Conservation (phyloP, 225 moss, liverwort and hornwort species). For the Physcomitrium patens region DNA sequence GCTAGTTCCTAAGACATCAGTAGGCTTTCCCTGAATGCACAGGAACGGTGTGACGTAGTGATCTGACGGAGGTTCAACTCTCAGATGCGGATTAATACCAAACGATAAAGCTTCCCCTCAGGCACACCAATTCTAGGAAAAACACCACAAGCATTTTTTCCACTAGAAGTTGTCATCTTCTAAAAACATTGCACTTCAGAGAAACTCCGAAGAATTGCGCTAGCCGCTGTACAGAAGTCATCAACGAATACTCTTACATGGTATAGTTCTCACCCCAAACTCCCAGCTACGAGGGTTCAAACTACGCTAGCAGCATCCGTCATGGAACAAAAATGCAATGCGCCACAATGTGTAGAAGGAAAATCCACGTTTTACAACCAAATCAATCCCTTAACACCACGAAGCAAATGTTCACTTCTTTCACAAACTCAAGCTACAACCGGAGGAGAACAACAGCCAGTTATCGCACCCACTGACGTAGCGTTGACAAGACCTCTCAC, state of each 20-base stretch:
- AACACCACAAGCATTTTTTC: not conserved
- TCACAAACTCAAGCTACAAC: conserved; percentile 5
- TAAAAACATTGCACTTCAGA: not conserved
- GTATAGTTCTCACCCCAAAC: conserved; percentile 10
- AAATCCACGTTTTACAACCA: conserved; percentile 22
- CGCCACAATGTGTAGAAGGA: conserved; percentile 7
- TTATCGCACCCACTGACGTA: not conserved
- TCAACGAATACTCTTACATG: not conserved
- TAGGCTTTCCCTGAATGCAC: too few species aligned
- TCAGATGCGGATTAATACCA: not conserved
- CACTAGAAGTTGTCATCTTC: not conserved
- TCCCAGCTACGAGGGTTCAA: not conserved
- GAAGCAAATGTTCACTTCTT: not conserved
- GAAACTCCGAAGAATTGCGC: conserved; percentile 6
- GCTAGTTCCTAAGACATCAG: too few species aligned
- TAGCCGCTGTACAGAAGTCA: not conserved
- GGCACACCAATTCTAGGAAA: not conserved
- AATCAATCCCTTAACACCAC: conserved; percentile 14
- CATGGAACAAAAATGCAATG: not conserved
- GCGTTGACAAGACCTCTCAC: not conserved
- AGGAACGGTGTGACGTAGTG: too few species aligned
- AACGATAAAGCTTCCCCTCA: conserved; percentile 4
- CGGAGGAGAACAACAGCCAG: not conserved
- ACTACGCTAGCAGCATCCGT: conserved; percentile 7
- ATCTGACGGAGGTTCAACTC: too few species aligned